A percentile compares a stretch with the other conserved stretches of the same genome.
phyloP scores from a whole-genome alignment of 305 asterid genomes.

The Solanum hybrid region DNA sequence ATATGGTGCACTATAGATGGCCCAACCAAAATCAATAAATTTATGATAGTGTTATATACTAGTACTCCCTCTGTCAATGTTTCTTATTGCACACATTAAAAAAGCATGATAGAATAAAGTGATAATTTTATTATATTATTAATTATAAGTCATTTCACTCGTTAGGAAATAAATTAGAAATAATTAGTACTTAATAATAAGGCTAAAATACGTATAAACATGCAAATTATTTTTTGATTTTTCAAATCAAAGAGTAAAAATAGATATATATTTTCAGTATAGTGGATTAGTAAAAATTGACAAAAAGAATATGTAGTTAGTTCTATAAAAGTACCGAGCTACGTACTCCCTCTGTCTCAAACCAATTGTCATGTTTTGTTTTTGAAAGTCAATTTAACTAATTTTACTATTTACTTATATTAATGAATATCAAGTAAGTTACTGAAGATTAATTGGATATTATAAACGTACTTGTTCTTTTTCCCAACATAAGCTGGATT shows the following conservation, averaged over 20 bases:
- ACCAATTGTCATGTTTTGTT: too few species aligned
- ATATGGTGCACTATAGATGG: neutral
- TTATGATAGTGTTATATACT: neutral
- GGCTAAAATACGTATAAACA: neutral
- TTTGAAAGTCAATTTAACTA: too few species aligned
- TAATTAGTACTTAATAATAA: neutral
- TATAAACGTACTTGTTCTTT: conserved; percentile 39
- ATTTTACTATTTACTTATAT: neutral
- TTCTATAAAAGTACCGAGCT: neutral
- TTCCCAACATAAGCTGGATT: conserved; percentile 53
- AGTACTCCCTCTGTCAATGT: neutral
- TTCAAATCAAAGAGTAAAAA: too few species aligned
- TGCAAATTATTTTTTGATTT: neutral
- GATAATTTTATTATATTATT: too few species aligned
- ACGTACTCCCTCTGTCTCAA: neutral
- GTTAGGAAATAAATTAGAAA: neutral
- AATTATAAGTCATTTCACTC: neutral
- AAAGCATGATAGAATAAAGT: neutral
- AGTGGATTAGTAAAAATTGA: neutral
- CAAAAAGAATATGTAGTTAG: neutral
- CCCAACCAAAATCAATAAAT: neutral
- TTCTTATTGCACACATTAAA: neutral
- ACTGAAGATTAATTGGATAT: neutral
- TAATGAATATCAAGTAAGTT: neutral
- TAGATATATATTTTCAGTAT: too few species aligned